Evolutionary conservation across 805 yeast species (phyloP).

Genomic region (Lachancea thermotolerans): DNA sequence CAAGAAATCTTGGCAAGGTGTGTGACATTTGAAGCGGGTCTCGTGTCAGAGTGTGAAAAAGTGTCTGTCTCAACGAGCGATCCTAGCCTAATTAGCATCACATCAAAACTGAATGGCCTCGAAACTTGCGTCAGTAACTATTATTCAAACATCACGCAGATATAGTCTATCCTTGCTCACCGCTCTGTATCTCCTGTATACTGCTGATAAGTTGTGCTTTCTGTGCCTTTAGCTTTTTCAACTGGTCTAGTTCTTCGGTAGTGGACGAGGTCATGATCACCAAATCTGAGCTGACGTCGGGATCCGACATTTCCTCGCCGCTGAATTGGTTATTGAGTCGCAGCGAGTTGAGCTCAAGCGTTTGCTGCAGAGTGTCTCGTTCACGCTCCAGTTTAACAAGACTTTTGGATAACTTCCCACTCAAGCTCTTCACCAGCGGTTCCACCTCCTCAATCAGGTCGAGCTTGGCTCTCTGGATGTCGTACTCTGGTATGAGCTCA

Average conservation of each 20-base stretch:
- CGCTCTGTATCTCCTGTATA: slow-evolving; percentile 9
- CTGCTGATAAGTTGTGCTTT: slow-evolving; percentile 17
- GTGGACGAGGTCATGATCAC: slow-evolving; percentile 31
- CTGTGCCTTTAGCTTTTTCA: slow-evolving; percentile 20
- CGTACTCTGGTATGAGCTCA: slow-evolving; percentile 29
- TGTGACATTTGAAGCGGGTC: slow-evolving; percentile 50
- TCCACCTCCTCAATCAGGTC: slow-evolving; percentile 30
- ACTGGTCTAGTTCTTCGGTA: slow-evolving; percentile 25
- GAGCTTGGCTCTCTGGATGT: slow-evolving; percentile 28
- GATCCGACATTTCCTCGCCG: slow-evolving; percentile 7
- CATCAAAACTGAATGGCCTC: slow-evolving; percentile 56
- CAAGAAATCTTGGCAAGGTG: slow-evolving; percentile 55
- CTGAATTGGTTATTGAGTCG: slow-evolving; percentile 17
- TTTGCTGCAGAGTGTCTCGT: slow-evolving; percentile 24
- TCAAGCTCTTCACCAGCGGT: slow-evolving; percentile 24
- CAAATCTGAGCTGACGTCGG: slow-evolving; percentile 18
- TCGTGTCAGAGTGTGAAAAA: slow-evolving; percentile 55
- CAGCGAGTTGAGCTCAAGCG: slow-evolving; percentile 24
- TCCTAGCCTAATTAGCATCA: slow-evolving; percentile 55
- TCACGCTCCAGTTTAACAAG: slow-evolving; percentile 24
- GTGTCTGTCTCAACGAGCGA: slow-evolving; percentile 60
- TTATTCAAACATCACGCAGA: slow-evolving; percentile 16
- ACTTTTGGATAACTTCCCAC: slow-evolving; percentile 23
- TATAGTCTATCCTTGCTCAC: not conserved
- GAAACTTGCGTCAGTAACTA: slow-evolving; percentile 33